Evolutionary conservation across 176 grass and related monocot species (phyloP).

Genomic region (Oryza australiensis): DNA sequence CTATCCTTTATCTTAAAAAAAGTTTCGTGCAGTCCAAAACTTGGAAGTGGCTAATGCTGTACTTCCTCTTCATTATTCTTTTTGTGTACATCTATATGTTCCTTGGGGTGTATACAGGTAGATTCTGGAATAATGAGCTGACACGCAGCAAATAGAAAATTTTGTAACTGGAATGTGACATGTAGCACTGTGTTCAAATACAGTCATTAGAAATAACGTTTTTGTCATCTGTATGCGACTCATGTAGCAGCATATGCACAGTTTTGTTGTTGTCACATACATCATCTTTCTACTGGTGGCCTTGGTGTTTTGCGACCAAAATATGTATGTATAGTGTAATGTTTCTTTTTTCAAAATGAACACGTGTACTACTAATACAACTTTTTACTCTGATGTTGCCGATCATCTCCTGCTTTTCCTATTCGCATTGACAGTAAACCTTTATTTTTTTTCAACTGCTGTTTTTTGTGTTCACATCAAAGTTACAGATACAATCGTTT

Average conservation of each 20-base stretch:
- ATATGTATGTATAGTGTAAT: no score
- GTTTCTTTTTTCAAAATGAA: no score
- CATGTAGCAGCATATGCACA: neutral
- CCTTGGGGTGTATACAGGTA: conserved; percentile 42
- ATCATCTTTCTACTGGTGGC: no score
- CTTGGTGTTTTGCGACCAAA: no score
- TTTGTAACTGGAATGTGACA: conserved; percentile 43
- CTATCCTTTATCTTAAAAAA: no score
- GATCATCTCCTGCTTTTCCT: no score
- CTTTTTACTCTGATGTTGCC: no score
- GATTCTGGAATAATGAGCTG: conserved; percentile 30
- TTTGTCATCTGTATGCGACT: conserved; percentile 18
- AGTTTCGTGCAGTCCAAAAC: neutral
- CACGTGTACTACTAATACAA: no score
- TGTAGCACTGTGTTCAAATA: conserved; percentile 28
- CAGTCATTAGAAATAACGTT: neutral
- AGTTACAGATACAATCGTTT: no score
- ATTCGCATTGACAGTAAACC: no score
- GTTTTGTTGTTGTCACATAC: no score
- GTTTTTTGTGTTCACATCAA: no score
- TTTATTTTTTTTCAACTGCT: neutral
- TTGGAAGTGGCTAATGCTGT: conserved; percentile 41
- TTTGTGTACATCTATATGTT: conserved; percentile 56
- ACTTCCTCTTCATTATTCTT: conserved; percentile 45
- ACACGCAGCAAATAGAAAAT: conserved; percentile 17